phyloP scores from a whole-genome alignment of 2,329 filamentous ascomycete species.

The Diplocarpon rosae region DNA sequence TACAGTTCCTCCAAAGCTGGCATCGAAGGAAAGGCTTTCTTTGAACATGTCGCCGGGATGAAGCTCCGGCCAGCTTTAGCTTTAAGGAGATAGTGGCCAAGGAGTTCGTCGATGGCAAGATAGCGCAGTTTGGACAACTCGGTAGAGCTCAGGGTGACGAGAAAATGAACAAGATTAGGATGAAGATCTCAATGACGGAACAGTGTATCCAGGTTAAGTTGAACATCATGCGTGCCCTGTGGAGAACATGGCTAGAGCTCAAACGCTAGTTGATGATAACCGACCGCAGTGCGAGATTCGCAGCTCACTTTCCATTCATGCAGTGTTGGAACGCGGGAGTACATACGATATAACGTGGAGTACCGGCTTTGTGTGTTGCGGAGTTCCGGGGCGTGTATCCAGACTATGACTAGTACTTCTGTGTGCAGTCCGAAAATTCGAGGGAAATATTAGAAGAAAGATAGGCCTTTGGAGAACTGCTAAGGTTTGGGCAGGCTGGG shows the following conservation, averaged over 20 bases:
- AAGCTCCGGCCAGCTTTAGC: no score
- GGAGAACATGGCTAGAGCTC: constrained; percentile 10
- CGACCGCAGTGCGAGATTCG: constrained; percentile 12
- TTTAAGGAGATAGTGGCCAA: constrained; percentile 3
- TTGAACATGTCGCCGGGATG: not conserved
- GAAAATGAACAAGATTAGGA: constrained; percentile 1
- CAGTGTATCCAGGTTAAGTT: constrained; percentile 17
- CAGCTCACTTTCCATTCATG: constrained; percentile 7
- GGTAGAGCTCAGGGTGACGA: not conserved
- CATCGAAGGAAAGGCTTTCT: not conserved
- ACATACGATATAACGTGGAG: no score
- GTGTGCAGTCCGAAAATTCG: no score
- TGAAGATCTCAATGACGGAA: constrained; percentile 6
- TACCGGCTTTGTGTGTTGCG: no score
- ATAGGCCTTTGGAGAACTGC: no score
- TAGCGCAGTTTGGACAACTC: constrained; percentile 7
- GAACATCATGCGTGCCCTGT: constrained; percentile 8
- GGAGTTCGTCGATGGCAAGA: constrained; percentile 5
- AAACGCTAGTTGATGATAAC: constrained; percentile 4
- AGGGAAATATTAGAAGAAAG: no score
- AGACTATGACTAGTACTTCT: no score
- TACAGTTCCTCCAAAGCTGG: no score
- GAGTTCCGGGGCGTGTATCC: no score
- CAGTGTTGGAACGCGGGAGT: not conserved
- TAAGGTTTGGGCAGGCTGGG: no score